Base-by-base conservation (phyloP, 1,284 basidiomycete genomes). In the Marasmius fiardii region DNA sequence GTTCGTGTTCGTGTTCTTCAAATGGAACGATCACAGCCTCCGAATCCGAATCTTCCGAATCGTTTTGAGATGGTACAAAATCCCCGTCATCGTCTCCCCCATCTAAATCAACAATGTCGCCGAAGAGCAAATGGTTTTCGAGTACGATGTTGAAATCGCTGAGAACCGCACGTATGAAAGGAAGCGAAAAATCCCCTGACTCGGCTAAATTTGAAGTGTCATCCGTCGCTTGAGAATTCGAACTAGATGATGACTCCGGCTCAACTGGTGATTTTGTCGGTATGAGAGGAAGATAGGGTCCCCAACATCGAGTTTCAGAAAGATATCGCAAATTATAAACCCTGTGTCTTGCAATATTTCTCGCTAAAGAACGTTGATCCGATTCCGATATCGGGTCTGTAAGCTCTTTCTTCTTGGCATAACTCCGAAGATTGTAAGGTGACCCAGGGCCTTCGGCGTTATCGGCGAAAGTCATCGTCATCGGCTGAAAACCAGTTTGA, bases 301-400 rank as follows among this genome's bases (percentile, higher is more conserved):
- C 76, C 69, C 71, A 78, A 20, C 67, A 54, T 26, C 75, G 64
- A 21, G 68, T 64, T 3, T 59, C 60, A 3, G 62, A 63, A 23
- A 77, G 67, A 56, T 78, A 78, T n/a, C 64, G 63, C 66, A 79
- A 68, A 51, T 74, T 67, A 57, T 79, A 78, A 11, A 73, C 76
- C 14, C 53, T 52, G 28, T 54, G 51, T 12, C 57, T 37, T 6
- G 59, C 53, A n/a, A 56, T 43, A 20, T 34, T 54, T 12, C 59
- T 43, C 2, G 59, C 59, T 12, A 57, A 16, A 33, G 43, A 50
- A n/a, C 53, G 49, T 21, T 52, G 50, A 16, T 18, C 48, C 4
- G 39, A 34, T 16, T 44, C 31, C 11, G 48, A 28, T 0, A 39
- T 2, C 21, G 26, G 43, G 4, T 12, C 12, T 18, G 11, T 5